Conservation (phyloP, 176 grass and related monocot species). For the Lolium rigidum region DNA sequence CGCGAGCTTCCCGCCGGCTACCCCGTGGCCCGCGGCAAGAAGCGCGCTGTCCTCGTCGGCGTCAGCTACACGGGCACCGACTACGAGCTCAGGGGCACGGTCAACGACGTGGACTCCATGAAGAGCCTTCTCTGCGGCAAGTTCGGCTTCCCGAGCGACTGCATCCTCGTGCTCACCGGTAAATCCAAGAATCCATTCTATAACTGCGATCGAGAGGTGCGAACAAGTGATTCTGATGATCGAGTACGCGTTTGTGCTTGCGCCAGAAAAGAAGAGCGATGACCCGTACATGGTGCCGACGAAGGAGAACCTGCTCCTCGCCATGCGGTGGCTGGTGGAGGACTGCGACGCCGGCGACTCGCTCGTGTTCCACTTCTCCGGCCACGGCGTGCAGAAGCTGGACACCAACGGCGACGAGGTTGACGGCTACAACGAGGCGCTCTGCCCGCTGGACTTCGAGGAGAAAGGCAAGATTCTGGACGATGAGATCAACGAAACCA, state of each 20-base stretch:
- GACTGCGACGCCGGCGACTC: conserved; percentile 60
- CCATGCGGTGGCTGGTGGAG: conserved; percentile 82
- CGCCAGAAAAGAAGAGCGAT: conserved; percentile 32
- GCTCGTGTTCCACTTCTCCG: conserved; percentile 92
- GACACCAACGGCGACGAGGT: conserved; percentile 66
- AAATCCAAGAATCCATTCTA: too few species aligned
- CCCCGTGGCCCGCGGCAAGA: conserved; percentile 50
- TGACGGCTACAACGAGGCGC: conserved; percentile 87
- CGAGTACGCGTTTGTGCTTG: neutral
- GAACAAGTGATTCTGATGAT: neutral
- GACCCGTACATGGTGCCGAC: conserved; percentile 49
- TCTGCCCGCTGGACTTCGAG: conserved; percentile 87
- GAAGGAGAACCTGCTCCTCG: conserved; percentile 58
- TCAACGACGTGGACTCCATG: conserved; percentile 79
- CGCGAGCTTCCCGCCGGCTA: conserved; percentile 49
- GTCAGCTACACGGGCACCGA: conserved; percentile 60
- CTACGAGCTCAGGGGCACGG: conserved; percentile 76
- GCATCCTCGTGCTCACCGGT: conserved; percentile 77
- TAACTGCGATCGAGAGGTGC: neutral
- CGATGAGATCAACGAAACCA: conserved; percentile 71
- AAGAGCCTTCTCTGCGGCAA: conserved; percentile 56
- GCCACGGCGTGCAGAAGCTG: conserved; percentile 89
- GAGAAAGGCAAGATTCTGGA: conserved; percentile 61
- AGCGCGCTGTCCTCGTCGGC: conserved; percentile 86
- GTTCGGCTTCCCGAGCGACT: conserved; percentile 66